Evolutionary conservation across 495 filamentous ascomycete species (phyloP), one percentile per base, ranked within the genome.

Genomic region (Annulohypoxylon moriforme): DNA sequence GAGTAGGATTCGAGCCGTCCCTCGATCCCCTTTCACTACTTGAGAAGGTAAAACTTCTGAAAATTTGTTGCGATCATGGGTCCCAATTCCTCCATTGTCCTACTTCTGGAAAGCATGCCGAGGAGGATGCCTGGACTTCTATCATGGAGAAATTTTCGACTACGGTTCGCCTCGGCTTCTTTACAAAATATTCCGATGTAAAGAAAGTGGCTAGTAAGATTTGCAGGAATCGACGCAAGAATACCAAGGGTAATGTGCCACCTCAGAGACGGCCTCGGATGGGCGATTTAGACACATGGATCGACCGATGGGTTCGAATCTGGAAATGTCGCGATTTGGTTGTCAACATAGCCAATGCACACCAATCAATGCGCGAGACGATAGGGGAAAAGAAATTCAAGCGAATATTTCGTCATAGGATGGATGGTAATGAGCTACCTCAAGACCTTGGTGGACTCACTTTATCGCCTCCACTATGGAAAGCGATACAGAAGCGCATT

Each of bases 1-100:
- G 0, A 16, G 22, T 11, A 40, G 24, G 11, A 16, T 7, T 22
- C 25, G 57, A 49, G 22, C 40, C 56, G 22, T 20, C 25, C 38
- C 14, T 34, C 3, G 24, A 14, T 40, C 31, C 47, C 1, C 68
- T 71, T n/a, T 71, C 57, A 11, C 10, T 42, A 29, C 5, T 4
- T 13, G 68, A 71, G 62, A 71, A 67, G 57, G 42, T 34, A 13
- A 67, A 62, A 31, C 62, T 71, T 29, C 68, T 71, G 11, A 60
- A 67, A 38, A 71, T 71, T 38, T 47, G 56, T 11, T 61, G 44
- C 4, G 10, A 24, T 14, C 56, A 71, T 44, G 38, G 68, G 2
- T 13, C 36, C 16, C 55, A 16, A 31, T 47, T 71, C 5, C 22
- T 71, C 11, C 61, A 52, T 42, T 71, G 68, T 31, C 40, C 38